Percentiles rank a stretch among this genome's conserved stretches.
These are phyloP conservation scores for Epithemia pelagica DNA, from an alignment of 108 stramenopile genomes.

Conservation along the genomic window DNA sequence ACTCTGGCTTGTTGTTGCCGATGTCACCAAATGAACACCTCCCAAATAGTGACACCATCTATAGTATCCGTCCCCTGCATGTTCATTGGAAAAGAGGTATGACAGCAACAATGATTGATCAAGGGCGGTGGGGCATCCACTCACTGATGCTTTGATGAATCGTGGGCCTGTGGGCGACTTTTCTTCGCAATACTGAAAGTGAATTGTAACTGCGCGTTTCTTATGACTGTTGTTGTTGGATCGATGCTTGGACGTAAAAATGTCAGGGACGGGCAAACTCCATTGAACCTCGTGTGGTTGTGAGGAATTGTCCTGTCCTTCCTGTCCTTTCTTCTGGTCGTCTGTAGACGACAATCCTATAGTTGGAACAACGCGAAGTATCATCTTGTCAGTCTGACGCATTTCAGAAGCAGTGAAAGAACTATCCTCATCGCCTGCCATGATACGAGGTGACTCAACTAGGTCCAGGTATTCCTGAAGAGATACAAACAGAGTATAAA, in stretches of 20 bases:
- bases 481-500: slow-evolving; percentile 68
- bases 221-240: slow-evolving; percentile 3
- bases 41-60: slow-evolving; percentile 77
- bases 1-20: slow-evolving; percentile 1
- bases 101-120: slow-evolving; percentile 21
- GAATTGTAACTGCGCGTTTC: neutral
- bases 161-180: neutral
- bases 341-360: neutral
- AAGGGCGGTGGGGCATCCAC: slow-evolving; percentile 6
- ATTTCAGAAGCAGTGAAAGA: neutral
- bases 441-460: neutral
- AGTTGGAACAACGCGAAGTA: slow-evolving; percentile 5
- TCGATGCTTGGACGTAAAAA: neutral
- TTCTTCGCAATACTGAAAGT: neutral
- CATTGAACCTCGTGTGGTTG: neutral
- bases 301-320: slow-evolving; percentile 10
- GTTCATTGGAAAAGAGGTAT: slow-evolving; percentile 38
- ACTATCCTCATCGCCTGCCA: neutral
- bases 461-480: slow-evolving; percentile 12
- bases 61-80: slow-evolving; percentile 32
- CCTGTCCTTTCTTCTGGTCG: slow-evolving; percentile 10
- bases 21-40: slow-evolving; percentile 35
- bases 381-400: neutral
- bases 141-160: neutral
- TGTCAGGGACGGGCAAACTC: neutral